Evolutionary conservation across 1,284 basidiomycete genomes (phyloP).

Genomic region (Lentinus polychrous): DNA sequence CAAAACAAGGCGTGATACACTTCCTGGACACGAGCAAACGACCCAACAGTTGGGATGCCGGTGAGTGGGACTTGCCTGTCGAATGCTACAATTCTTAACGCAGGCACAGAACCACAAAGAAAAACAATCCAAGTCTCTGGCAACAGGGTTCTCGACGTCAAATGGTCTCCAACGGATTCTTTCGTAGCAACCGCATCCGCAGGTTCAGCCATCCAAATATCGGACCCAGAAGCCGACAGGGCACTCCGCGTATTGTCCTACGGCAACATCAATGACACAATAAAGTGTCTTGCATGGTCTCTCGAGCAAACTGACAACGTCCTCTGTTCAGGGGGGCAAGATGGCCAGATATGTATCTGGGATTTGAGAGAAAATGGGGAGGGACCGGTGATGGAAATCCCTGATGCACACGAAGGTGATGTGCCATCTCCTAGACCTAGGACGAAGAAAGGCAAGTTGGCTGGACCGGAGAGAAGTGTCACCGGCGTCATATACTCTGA

Average conservation of each 20-base stretch:
- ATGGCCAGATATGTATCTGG: constrained; percentile 67
- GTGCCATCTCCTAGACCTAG: constrained; percentile 25
- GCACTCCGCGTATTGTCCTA: constrained; percentile 42
- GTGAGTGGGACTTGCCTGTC: constrained; percentile 31
- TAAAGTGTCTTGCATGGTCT: constrained; percentile 68
- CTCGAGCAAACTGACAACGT: constrained; percentile 42
- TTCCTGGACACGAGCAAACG: constrained; percentile 51
- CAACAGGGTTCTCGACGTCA: constrained; percentile 68
- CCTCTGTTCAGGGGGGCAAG: constrained; percentile 63
- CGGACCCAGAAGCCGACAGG: constrained; percentile 29
- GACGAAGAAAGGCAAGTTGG: constrained; percentile 29
- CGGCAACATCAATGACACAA: constrained; percentile 58
- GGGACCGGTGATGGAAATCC: constrained; percentile 42
- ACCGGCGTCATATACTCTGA: constrained; percentile 56
- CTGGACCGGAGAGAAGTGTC: constrained; percentile 45
- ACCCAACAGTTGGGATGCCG: constrained; percentile 54
- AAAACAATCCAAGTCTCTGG: constrained; percentile 46
- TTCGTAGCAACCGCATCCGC: constrained; percentile 63
- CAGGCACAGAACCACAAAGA: constrained; percentile 44
- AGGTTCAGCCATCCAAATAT: constrained; percentile 53
- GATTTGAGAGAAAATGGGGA: constrained; percentile 44
- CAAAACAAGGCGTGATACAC: constrained; percentile 65
- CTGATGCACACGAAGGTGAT: constrained; percentile 46
- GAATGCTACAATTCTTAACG: too few relatives aligned
- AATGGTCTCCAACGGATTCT: constrained; percentile 57